Evolutionary conservation across 352 stramenopile genomes (phyloP).

Genomic region (Pythium scleroteichum): DNA sequence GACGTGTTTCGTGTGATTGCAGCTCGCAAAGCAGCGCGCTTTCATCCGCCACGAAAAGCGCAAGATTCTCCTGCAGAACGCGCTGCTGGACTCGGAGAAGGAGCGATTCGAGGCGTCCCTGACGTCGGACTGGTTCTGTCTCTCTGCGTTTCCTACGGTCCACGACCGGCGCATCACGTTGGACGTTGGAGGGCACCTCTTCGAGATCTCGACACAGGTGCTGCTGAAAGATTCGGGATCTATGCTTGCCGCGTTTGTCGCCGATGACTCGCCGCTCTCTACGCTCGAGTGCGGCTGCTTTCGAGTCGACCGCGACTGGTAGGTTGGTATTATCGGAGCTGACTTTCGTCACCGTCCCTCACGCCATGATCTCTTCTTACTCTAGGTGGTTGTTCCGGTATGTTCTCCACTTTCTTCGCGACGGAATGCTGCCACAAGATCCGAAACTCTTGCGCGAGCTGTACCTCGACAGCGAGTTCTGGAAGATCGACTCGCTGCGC

Average conservation of each 20-base stretch:
- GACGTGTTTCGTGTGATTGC: not conserved
- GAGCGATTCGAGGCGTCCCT: constrained; percentile 75
- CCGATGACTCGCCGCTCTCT: constrained; percentile 61
- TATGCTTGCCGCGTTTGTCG: constrained; percentile 64
- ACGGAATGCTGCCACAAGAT: constrained; percentile 67
- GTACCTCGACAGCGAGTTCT: constrained; percentile 85
- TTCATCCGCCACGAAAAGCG: constrained; percentile 82
- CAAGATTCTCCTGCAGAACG: constrained; percentile 73
- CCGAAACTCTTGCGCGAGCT: constrained; percentile 61
- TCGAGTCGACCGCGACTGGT: constrained; percentile 74
- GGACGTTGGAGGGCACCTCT: constrained; percentile 71
- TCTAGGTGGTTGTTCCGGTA: constrained; percentile 73
- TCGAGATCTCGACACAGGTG: constrained; percentile 58
- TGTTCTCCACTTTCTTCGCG: constrained; percentile 77
- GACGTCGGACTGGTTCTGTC: constrained; percentile 76
- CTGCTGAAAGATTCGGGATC: constrained; percentile 58
- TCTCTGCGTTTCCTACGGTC: constrained; percentile 43
- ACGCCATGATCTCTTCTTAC: not conserved
- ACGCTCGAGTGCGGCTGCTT: constrained; percentile 69
- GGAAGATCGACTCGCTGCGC: constrained; percentile 75
- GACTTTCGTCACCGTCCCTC: not conserved
- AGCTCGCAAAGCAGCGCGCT: constrained; percentile 73
- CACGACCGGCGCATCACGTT: constrained; percentile 55
- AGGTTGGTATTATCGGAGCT: not conserved
- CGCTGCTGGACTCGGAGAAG: constrained; percentile 68